These are phyloP conservation scores for Otatea glauca DNA, from an alignment of 176 grass and related monocot species.

Conservation along the genomic window DNA sequence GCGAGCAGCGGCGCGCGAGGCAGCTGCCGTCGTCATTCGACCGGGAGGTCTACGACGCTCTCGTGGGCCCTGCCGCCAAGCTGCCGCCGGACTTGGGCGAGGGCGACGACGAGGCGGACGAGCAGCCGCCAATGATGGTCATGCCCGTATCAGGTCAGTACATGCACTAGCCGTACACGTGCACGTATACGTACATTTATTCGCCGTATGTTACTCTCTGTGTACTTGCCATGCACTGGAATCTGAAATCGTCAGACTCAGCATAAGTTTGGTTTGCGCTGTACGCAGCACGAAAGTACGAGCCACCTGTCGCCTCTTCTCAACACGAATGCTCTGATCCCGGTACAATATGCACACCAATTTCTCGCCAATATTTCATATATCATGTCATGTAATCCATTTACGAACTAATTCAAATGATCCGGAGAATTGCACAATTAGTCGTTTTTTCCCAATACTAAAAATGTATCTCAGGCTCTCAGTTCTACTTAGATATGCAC, in stretches of 20 bases:
- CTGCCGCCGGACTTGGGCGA: constrained; percentile 30
- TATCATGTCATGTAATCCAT: neutral
- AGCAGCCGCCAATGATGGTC: constrained; percentile 47
- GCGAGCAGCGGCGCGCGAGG: constrained; percentile 51
- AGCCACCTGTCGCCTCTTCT: constrained; percentile 53
- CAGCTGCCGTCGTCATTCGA: constrained; percentile 62
- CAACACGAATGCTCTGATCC: constrained; percentile 55
- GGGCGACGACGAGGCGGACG: constrained; percentile 24
- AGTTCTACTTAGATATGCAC: neutral
- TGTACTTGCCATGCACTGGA: neutral
- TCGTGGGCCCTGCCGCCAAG: constrained; percentile 27
- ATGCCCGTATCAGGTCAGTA: constrained; percentile 65
- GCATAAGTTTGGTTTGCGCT: neutral
- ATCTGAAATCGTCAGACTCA: neutral
- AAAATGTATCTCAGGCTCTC: neutral
- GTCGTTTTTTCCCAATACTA: too few relatives aligned
- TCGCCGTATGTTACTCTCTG: neutral
- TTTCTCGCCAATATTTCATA: neutral
- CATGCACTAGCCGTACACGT: neutral
- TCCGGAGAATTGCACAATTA: neutral
- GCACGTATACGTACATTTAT: neutral
- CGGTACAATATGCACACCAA: constrained; percentile 15
- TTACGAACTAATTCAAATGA: neutral
- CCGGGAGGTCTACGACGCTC: constrained; percentile 53
- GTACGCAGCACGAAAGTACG: constrained; percentile 54